Conservation (phyloP, 2,329 filamentous ascomycete species). For the Ophiostoma novo-ulmi region DNA sequence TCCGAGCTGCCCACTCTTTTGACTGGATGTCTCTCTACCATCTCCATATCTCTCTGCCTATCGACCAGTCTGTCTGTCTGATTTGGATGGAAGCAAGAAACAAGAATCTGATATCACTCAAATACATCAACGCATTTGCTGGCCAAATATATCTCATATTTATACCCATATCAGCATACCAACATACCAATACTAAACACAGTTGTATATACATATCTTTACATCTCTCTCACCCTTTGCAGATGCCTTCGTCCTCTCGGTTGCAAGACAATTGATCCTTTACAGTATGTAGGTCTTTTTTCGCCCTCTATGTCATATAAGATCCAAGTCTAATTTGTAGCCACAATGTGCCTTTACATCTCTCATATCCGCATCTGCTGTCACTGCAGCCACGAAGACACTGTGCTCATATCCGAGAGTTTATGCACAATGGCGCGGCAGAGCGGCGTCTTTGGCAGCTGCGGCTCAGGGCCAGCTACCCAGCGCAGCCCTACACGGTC, state of each 20-base stretch:
- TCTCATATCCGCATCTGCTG: conserved; percentile 38
- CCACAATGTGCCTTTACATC: conserved; percentile 39
- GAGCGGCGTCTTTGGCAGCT: conserved; percentile 38
- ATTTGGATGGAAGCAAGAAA: not conserved
- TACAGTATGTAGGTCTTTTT: not conserved
- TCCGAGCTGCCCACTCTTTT: conserved; percentile 1
- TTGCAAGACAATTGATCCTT: not conserved
- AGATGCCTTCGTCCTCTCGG: not conserved
- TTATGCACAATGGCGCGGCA: conserved; percentile 34
- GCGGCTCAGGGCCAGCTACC: conserved; percentile 34
- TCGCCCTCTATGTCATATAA: not conserved
- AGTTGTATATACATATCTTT: not conserved
- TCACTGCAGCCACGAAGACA: conserved; percentile 37
- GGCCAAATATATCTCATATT: not conserved
- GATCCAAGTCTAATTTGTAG: not conserved
- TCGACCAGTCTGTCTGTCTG: not conserved
- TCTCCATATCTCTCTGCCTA: not conserved
- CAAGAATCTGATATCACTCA: not conserved
- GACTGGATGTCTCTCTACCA: not conserved
- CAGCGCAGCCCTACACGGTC: conserved; percentile 33
- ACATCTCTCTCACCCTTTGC: not conserved
- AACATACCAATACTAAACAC: not conserved
- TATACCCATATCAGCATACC: not conserved
- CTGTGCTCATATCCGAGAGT: conserved; percentile 40
- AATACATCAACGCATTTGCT: not conserved